Evolutionary conservation across 2,329 filamentous ascomycete genomes (phyloP), one percentile per base, ranked within the genome.

Genomic region (Exserohilum turcica): DNA sequence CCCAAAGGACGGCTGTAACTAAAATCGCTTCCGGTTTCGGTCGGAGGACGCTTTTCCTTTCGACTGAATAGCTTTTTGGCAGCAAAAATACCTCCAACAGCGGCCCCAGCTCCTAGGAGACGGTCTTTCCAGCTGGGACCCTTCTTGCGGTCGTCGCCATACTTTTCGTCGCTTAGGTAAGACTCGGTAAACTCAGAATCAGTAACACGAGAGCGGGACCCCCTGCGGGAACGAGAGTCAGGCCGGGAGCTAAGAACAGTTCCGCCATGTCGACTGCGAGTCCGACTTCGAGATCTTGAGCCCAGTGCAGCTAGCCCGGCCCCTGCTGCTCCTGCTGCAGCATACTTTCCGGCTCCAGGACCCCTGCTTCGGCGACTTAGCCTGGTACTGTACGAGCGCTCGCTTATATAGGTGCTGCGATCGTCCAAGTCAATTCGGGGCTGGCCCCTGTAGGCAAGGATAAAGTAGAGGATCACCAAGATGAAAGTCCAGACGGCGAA

Each of bases 401-500:
- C 82, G 13, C 80, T 82, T 44, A 86, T 83, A 29, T 84, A 83
- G 31, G 84, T 84, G 48, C 82, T 78, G 60, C 83, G 77, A 63
- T 84, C 83, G 37, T 84, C 79, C 60, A 82, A 81, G 54, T 74
- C 77, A 76, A 67, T 78, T 68, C 70, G 82, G 63, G 67, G 84
- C 75, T 76, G 86, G 74, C 77, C 87, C 73, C 84, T 80, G 74
- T 90, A 95, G 60, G 88, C 88, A 29, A 96, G 79, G 49, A 93
- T 79, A 65, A 97, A 95, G 74, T 92, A 97, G 12, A 86, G 60
- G 2, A 92, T 66, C 13, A 97, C 63, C 29, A 97, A 77, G 15
- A 89, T 80, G 24, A 85, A 84, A 72, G 89, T 88, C 80, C 88
- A 93, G 0, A 97, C 59, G 0, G 92, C 83, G 68, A 89, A 99